A percentile compares a stretch with the other conserved stretches of the same genome.
These are phyloP conservation scores for Fusarium concolor DNA, from an alignment of 2,329 filamentous ascomycete species.

Conservation along the genomic window DNA sequence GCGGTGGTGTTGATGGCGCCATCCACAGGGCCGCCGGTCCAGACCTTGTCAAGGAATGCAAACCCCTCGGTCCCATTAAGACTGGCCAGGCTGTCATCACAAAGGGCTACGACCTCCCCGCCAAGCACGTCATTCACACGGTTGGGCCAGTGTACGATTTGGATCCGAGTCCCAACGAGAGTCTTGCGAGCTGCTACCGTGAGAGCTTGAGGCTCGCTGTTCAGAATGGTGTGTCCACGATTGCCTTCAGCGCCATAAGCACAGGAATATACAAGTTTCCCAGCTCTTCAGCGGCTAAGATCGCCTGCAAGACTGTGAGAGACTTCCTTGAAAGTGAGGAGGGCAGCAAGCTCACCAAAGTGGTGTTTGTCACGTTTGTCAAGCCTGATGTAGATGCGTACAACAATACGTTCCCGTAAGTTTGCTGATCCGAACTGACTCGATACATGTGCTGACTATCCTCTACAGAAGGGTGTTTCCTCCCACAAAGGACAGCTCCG, in stretches of 20 bases:
- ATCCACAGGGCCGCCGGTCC: constrained; percentile 87
- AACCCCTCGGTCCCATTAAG: constrained; percentile 74
- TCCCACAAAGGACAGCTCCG: neutral
- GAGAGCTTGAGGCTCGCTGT: constrained; percentile 79
- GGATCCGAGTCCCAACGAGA: constrained; percentile 55
- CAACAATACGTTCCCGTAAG: constrained; percentile 75
- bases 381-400: constrained; percentile 83
- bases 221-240: constrained; percentile 70
- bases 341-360: constrained; percentile 69
- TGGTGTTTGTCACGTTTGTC: constrained; percentile 89
- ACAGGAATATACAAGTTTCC: constrained; percentile 94
- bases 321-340: constrained; percentile 63
- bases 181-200: constrained; percentile 74
- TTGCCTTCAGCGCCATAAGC: constrained; percentile 88
- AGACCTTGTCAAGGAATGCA: constrained; percentile 76
- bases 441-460: neutral
- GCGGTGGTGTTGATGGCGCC: constrained; percentile 90
- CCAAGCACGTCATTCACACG: constrained; percentile 85
- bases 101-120: constrained; percentile 78
- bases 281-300: constrained; percentile 74
- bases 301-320: constrained; percentile 72
- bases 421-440: neutral
- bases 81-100: constrained; percentile 90
- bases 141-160: constrained; percentile 83
- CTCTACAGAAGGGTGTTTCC: constrained; percentile 45